Conservation (phyloP, 208 protist species). For the Phytomonas sp. region DNA sequence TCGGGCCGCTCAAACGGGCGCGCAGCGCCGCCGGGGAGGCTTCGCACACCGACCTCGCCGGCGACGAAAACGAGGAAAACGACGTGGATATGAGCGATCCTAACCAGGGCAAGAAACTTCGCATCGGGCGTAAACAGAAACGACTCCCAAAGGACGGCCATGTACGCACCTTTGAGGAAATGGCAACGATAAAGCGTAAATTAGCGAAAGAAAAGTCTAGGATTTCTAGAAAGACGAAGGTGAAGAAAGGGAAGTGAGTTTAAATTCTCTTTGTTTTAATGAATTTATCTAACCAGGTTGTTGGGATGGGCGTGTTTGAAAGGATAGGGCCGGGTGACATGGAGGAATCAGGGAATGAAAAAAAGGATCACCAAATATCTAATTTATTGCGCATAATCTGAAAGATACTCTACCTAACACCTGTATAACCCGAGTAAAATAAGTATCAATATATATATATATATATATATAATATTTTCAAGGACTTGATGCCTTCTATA, state of each 20-base stretch:
- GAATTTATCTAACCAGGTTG: not conserved
- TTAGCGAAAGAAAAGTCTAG: slow-evolving; percentile 72
- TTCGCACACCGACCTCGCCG: slow-evolving; percentile 1
- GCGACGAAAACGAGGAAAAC: slow-evolving; percentile 28
- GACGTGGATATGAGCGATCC: slow-evolving; percentile 82
- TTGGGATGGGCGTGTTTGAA: slow-evolving; percentile 2
- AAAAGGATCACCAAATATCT: too few relatives aligned
- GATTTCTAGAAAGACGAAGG: slow-evolving; percentile 46
- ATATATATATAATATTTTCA: slow-evolving; percentile 1
- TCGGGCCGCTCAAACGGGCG: slow-evolving; percentile 63
- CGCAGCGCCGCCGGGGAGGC: slow-evolving; percentile 28
- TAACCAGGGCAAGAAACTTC: slow-evolving; percentile 89
- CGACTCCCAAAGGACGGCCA: slow-evolving; percentile 81
- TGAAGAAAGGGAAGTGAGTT: slow-evolving; percentile 17
- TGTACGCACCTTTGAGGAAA: slow-evolving; percentile 82
- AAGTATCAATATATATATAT: slow-evolving; percentile 3
- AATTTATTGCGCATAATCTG: too few relatives aligned
- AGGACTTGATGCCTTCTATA: too few relatives aligned
- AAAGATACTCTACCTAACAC: too few relatives aligned
- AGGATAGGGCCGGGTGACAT: too few relatives aligned
- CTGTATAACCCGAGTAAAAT: not conserved
- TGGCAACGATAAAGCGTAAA: slow-evolving; percentile 67
- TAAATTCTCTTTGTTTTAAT: slow-evolving; percentile 5
- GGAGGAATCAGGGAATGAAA: too few relatives aligned
- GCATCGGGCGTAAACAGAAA: slow-evolving; percentile 77